phyloP scores from a whole-genome alignment of 1,284 basidiomycete species.

The Ganoderma sinense region DNA sequence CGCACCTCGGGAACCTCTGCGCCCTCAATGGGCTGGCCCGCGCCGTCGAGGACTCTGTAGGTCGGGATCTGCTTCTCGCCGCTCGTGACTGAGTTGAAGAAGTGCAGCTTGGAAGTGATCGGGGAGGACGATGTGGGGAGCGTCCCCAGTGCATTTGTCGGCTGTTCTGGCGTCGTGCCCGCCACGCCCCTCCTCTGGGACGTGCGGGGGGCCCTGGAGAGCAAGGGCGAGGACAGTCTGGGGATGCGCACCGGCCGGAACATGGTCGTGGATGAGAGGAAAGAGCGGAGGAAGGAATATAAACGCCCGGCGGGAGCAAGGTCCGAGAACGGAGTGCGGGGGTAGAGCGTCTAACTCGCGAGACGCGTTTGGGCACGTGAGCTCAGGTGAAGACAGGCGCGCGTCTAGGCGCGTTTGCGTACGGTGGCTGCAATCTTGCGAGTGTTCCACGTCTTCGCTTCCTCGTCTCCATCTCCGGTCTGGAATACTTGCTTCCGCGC shows the following conservation, averaged over 20 bases:
- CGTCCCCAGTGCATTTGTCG: constrained; percentile 31
- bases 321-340: constrained; percentile 10
- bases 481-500: background rate
- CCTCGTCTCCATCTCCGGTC: background rate
- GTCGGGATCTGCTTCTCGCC: constrained; percentile 76
- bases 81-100: constrained; percentile 78
- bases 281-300: background rate
- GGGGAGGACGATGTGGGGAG: constrained; percentile 72
- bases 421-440: background rate
- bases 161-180: constrained; percentile 35
- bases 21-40: constrained; percentile 75
- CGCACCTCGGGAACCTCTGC: constrained; percentile 77
- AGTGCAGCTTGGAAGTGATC: constrained; percentile 70
- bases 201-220: constrained; percentile 7
- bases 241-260: constrained; percentile 32
- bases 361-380: constrained; percentile 10
- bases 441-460: constrained; percentile 3
- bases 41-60: constrained; percentile 83
- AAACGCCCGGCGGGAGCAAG: constrained; percentile 10
- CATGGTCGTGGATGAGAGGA: constrained; percentile 23
- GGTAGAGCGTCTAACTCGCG: constrained; percentile 1
- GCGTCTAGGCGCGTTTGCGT: background rate
- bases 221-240: constrained; percentile 10
- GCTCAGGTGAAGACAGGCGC: background rate
- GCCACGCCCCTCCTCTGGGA: constrained; percentile 33